Conservation (phyloP, 495 filamentous ascomycete genomes). For the Penicillium chermesinum region DNA sequence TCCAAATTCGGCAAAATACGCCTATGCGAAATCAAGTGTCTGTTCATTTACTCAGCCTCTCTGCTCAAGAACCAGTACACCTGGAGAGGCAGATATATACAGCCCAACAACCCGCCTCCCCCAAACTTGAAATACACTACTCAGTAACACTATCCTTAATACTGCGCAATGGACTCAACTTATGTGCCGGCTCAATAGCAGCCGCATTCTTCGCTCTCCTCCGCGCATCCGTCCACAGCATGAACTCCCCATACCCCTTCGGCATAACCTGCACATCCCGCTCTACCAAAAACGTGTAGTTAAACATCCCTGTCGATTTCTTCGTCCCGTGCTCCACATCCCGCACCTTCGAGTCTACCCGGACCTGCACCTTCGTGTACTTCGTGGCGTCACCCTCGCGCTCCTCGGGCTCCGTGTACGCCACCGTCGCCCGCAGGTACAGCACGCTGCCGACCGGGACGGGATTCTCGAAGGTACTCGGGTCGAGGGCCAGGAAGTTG, state of each 20-base stretch:
- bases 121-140: constrained; percentile 18
- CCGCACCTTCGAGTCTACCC: constrained; percentile 70
- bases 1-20: too few species aligned
- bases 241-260: constrained; percentile 67
- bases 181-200: constrained; percentile 28
- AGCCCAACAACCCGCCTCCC: not conserved
- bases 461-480: constrained; percentile 77
- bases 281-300: constrained; percentile 77
- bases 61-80: too few species aligned
- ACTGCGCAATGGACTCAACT: constrained; percentile 33
- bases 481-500: constrained; percentile 73
- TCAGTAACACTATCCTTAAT: constrained; percentile 46
- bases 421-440: constrained; percentile 71
- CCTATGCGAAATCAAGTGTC: too few species aligned
- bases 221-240: constrained; percentile 73
- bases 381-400: constrained; percentile 29
- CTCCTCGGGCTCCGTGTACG: constrained; percentile 67
- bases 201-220: constrained; percentile 50
- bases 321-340: constrained; percentile 71
- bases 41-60: too few species aligned
- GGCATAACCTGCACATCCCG: constrained; percentile 72
- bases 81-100: not conserved
- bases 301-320: constrained; percentile 76
- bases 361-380: constrained; percentile 67
- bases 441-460: constrained; percentile 80